Evolutionary conservation across 495 filamentous ascomycete species (phyloP).

Genomic region (Wilcoxina mikolae): DNA sequence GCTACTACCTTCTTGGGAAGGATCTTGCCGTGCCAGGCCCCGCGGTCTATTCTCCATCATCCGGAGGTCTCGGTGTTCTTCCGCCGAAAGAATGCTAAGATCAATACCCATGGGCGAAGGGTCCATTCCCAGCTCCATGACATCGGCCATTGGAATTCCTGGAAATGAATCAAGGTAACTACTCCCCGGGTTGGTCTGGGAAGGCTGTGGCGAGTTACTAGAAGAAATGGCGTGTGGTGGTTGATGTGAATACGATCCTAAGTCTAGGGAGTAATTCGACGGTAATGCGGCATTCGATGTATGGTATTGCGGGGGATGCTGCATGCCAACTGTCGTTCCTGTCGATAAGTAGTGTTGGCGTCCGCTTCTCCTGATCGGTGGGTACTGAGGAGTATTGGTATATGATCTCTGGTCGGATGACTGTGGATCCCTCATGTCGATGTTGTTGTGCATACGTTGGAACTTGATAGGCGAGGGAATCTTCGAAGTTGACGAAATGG

Average conservation of each 20-base stretch:
- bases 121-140: constrained; percentile 24
- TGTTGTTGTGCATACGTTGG: not conserved
- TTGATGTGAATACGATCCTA: not conserved
- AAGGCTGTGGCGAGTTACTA: not conserved
- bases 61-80: constrained; percentile 24
- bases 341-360: not conserved
- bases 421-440: constrained; percentile 2
- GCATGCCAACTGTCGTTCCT: not conserved
- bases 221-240: not conserved
- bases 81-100: constrained; percentile 24
- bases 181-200: not conserved
- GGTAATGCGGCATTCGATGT: not conserved
- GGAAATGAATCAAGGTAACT: constrained; percentile 2
- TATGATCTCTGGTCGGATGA: not conserved
- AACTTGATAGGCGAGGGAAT: not conserved
- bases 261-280: not conserved
- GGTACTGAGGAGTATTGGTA: not conserved
- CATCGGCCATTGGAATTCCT: constrained; percentile 8
- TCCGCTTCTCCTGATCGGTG: not conserved
- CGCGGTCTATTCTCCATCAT: constrained; percentile 19
- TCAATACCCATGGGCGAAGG: constrained; percentile 25
- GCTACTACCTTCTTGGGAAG: not conserved
- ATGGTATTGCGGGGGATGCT: constrained; percentile 1
- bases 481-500: no score
- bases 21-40: not conserved